Base-by-base conservation (phyloP, 176 grass and related monocot species). In the Lolium rigidum region DNA sequence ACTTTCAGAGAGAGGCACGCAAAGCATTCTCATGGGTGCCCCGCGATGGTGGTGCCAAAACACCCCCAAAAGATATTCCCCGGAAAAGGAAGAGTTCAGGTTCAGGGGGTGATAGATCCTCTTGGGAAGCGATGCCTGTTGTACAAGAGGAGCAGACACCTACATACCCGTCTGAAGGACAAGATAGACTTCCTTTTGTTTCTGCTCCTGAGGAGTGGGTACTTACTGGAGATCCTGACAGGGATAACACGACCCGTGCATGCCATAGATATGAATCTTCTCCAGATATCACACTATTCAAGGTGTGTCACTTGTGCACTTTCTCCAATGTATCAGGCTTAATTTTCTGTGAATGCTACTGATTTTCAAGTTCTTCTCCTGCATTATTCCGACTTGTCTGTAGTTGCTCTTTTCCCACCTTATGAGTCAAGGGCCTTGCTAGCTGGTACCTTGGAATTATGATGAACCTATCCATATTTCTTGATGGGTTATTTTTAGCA, bases 231-330 rank as follows among this genome's bases (percentile, higher is more conserved):
- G 93, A 98, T 52, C 81, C 83, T 74, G 70, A 81, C 74, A 98
- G 82, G 80, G 93, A 98, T 92, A 82, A 90, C 71, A 26, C 84
- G 83, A 93, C 89, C 74, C 93, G 93, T 16, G 70, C 88, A 68
- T 91, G 86, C 80, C 96, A 98, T 86, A 93, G 74, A 92, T 98
- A 98, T 68, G 91, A 95, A 94, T 90, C 86, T 81, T 94, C 93
- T 90, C 96, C 96, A 88, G 93, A 98, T 86, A 98, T 98, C 76
- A 89, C 93, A 81, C 82, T 98, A 21, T 98, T 98, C 79, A 98
- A 98, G 93, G 96, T 95, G 46, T 25, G 57, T 57, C 60, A 28
- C 77, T 80, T 86, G 51, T 89, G 69, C 67, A 52, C 41, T 66
- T 18, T 71, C n/a, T 81, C 15, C 26, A 77, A 74, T 79, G 17